phyloP scores from a whole-genome alignment of 2,329 filamentous ascomycete genomes.

The Colletotrichum sp. region DNA sequence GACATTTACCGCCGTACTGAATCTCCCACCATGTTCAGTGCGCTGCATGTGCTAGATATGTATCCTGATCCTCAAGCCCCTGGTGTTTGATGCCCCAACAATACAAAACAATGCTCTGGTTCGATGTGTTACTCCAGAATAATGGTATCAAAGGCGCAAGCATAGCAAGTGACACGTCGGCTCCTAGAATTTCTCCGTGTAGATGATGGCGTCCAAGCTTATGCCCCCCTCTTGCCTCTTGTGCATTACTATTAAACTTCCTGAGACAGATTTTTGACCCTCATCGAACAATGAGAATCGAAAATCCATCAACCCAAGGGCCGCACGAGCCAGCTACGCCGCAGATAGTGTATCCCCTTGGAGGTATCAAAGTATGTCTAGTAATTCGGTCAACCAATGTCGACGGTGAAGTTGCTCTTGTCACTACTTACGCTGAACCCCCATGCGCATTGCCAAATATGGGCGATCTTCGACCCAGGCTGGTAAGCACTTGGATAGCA shows the following conservation, averaged over 20 bases:
- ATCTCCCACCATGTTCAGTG: neutral
- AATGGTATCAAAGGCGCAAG: neutral
- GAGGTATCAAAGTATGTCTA: slow-evolving; percentile 88
- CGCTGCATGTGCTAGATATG: neutral
- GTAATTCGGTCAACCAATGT: slow-evolving; percentile 22
- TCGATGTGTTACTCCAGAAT: neutral
- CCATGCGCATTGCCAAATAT: slow-evolving; percentile 83
- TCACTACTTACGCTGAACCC: slow-evolving; percentile 79
- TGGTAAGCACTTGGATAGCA: slow-evolving; percentile 89
- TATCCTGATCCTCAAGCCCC: neutral
- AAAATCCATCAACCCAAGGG: slow-evolving; percentile 84
- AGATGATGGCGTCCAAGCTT: neutral
- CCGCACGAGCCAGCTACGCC: slow-evolving; percentile 85
- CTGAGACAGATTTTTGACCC: neutral
- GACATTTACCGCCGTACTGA: neutral
- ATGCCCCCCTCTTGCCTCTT: neutral
- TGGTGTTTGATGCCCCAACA: neutral
- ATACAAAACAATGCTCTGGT: neutral
- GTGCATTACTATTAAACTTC: neutral
- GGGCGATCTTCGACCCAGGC: slow-evolving; percentile 82
- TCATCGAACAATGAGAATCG: slow-evolving; percentile 65
- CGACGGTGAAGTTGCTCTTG: neutral
- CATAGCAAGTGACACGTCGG: neutral
- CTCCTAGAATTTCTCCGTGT: neutral
- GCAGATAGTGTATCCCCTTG: slow-evolving; percentile 85